Percentiles rank a stretch among this genome's conserved stretches.
Evolutionary conservation across 805 yeast genomes (phyloP).

Genomic region (Candida coleopterorum): DNA sequence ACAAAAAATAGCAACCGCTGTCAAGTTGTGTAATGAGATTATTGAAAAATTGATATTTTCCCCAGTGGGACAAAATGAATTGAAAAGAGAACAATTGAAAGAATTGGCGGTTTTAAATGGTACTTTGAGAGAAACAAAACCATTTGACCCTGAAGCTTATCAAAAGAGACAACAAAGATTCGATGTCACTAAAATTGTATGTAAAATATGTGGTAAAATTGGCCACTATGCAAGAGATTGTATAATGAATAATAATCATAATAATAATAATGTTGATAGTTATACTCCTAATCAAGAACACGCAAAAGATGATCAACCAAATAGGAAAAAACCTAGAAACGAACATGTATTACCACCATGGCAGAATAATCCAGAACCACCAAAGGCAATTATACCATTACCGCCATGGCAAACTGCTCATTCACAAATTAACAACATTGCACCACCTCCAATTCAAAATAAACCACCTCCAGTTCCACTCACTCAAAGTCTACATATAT

Average conservation of each 20-base stretch:
- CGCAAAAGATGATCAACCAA: constrained; percentile 4
- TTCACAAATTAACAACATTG: constrained; percentile 11
- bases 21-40: constrained; percentile 66
- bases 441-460: constrained; percentile 10
- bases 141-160: constrained; percentile 42
- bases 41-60: constrained; percentile 79
- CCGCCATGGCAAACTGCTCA: constrained; percentile 23
- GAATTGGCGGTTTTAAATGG: constrained; percentile 94
- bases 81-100: constrained; percentile 84
- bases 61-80: constrained; percentile 91
- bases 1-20: constrained; percentile 71
- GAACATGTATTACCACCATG: constrained; percentile 10
- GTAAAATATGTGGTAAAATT: constrained; percentile 71
- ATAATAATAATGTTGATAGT: background rate
- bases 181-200: constrained; percentile 53
- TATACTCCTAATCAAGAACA: background rate
- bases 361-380: constrained; percentile 9
- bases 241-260: constrained; percentile 37
- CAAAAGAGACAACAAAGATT: constrained; percentile 24
- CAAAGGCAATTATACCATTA: constrained; percentile 8
- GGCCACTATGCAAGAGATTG: constrained; percentile 94
- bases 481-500: constrained; percentile 11
- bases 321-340: constrained; percentile 23
- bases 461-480: constrained; percentile 16
- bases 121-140: constrained; percentile 75